These are phyloP conservation scores for Talaromyces pinophilus DNA, from an alignment of 2,329 filamentous ascomycete species.

Conservation along the genomic window DNA sequence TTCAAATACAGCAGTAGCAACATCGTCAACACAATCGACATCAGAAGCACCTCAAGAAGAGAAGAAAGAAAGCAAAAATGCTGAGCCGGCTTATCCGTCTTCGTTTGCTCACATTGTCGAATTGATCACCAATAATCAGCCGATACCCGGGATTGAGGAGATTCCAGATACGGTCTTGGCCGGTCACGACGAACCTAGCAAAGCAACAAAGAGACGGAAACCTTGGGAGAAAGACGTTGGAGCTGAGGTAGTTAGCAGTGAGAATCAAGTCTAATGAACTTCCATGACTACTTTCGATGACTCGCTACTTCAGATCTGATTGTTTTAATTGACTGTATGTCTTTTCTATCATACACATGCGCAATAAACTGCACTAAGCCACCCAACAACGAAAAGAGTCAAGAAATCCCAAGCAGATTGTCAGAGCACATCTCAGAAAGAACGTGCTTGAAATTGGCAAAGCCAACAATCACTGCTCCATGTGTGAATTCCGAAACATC, in stretches of 20 bases:
- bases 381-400: constrained; percentile 9
- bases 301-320: background rate
- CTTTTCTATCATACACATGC: constrained; percentile 21
- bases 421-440: background rate
- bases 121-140: constrained; percentile 77
- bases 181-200: constrained; percentile 63
- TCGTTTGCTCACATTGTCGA: constrained; percentile 84
- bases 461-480: background rate
- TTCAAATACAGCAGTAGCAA: constrained; percentile 12
- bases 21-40: constrained; percentile 15
- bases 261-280: background rate
- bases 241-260: background rate
- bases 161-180: constrained; percentile 78
- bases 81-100: constrained; percentile 69
- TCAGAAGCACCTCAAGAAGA: constrained; percentile 6
- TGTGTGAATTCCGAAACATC: background rate
- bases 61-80: constrained; percentile 44
- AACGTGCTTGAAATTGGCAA: background rate
- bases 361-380: constrained; percentile 18
- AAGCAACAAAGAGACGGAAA: constrained; percentile 59
- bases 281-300: background rate
- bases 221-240: constrained; percentile 75
- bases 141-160: constrained; percentile 82
- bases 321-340: constrained; percentile 7
- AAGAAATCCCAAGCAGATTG: constrained; percentile 4